Evolutionary conservation across 176 grass and related monocot genomes (phyloP).

Genomic region (Oryza coarctata): DNA sequence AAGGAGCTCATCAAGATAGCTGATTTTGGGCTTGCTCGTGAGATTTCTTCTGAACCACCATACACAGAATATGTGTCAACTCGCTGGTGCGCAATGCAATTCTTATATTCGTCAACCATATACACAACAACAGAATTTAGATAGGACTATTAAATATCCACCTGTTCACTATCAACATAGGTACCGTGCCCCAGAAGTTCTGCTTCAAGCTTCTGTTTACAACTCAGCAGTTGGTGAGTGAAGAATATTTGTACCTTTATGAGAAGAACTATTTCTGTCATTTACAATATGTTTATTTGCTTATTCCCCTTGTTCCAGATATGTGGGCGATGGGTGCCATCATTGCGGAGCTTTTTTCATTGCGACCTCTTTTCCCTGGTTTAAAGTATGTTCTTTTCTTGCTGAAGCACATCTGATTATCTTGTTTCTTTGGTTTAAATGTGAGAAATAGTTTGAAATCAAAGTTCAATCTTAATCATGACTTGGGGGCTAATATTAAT

Average conservation of each 20-base stretch:
- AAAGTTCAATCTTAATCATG: background rate
- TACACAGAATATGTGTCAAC: slow-evolving; percentile 99
- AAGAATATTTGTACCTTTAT: slow-evolving; percentile 29
- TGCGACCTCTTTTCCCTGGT: slow-evolving; percentile 94
- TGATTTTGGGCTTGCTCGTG: slow-evolving; percentile 98
- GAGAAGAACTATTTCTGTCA: background rate
- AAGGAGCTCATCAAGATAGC: slow-evolving; percentile 91
- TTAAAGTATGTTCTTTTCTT: slow-evolving; percentile 55
- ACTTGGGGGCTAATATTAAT: background rate
- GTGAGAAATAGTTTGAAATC: background rate
- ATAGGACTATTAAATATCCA: slow-evolving; percentile 6
- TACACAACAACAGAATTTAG: background rate
- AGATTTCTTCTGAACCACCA: slow-evolving; percentile 83
- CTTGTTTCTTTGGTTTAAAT: background rate
- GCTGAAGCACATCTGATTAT: background rate
- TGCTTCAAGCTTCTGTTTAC: slow-evolving; percentile 92
- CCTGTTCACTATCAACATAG: slow-evolving; percentile 38
- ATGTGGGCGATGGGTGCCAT: slow-evolving; percentile 99
- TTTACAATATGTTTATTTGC: slow-evolving; percentile 13
- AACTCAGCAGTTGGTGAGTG: slow-evolving; percentile 94
- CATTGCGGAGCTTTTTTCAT: slow-evolving; percentile 91
- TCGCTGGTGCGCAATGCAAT: slow-evolving; percentile 61
- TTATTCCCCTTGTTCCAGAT: slow-evolving; percentile 47
- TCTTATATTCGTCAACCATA: slow-evolving; percentile 15
- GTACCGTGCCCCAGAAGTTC: slow-evolving; percentile 96